Evolutionary conservation across 768 basidiomycete species (phyloP).

Genomic region (Clitopilus hobsonii): DNA sequence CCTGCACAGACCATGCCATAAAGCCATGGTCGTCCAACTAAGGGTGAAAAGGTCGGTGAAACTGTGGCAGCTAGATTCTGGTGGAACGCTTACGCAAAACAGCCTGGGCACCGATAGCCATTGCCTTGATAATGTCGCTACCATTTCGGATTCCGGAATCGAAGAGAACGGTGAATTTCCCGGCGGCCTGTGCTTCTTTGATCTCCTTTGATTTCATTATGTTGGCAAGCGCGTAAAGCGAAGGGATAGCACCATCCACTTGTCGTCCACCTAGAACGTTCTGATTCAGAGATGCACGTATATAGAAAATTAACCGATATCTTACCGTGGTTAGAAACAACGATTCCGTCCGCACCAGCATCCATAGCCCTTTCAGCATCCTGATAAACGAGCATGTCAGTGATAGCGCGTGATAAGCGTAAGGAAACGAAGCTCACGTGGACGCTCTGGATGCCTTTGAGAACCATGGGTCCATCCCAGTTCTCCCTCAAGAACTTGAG

Average conservation of each 20-base stretch:
- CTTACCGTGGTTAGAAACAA: conserved; percentile 79
- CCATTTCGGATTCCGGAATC: conserved; percentile 83
- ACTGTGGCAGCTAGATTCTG: too few species aligned
- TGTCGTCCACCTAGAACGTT: conserved; percentile 56
- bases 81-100: conserved; percentile 58
- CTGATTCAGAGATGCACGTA: not conserved
- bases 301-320: too few species aligned
- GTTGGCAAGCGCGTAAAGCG: conserved; percentile 64
- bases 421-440: conserved; percentile 31
- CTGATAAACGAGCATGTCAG: conserved; percentile 13
- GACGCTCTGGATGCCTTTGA: conserved; percentile 74
- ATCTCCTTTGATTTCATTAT: conserved; percentile 63
- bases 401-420: not conserved
- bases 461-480: conserved; percentile 73
- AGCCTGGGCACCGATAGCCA: conserved; percentile 82
- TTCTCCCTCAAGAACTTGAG: conserved; percentile 61
- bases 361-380: conserved; percentile 72
- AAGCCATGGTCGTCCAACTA: conserved; percentile 73
- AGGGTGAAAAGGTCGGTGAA: not conserved
- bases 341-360: conserved; percentile 61
- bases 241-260: conserved; percentile 73
- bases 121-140: conserved; percentile 77
- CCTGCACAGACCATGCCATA: conserved; percentile 71
- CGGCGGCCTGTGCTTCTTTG: conserved; percentile 49
- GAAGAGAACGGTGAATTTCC: conserved; percentile 66